Conservation (phyloP, 2,329 filamentous ascomycete genomes). For the Arthrobotrys sphaeroides region DNA sequence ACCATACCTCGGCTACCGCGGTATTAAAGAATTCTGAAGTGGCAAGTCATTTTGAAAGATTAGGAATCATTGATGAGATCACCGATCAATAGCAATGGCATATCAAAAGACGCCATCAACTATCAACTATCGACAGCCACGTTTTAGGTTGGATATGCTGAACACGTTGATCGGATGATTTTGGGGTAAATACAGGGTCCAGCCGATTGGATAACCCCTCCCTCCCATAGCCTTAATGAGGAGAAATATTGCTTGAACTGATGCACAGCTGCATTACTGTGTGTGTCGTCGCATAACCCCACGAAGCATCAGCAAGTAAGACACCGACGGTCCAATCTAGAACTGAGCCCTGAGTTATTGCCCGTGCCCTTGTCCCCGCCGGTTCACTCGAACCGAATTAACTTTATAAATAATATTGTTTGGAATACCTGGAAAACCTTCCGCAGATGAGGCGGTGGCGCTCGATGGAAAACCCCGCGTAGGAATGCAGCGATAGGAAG, state of each 20-base stretch:
- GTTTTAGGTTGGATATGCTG: constrained; percentile 23
- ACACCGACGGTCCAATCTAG: constrained; percentile 13
- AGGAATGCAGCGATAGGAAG: constrained; percentile 5
- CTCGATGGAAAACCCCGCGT: constrained; percentile 9
- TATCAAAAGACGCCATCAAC: constrained; percentile 45
- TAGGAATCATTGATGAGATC: constrained; percentile 3
- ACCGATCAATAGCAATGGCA: constrained; percentile 18
- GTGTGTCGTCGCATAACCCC: constrained; percentile 25
- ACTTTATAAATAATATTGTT: constrained; percentile 16
- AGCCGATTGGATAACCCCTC: constrained; percentile 19
- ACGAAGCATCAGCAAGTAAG: constrained; percentile 16
- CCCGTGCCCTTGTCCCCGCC: neutral
- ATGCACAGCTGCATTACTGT: constrained; percentile 24
- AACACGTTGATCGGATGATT: constrained; percentile 51
- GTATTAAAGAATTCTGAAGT: neutral
- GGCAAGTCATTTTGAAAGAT: neutral
- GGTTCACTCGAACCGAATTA: constrained; percentile 4
- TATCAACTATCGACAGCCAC: constrained; percentile 46
- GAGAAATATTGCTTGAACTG: constrained; percentile 29
- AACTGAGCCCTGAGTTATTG: neutral
- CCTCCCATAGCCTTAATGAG: constrained; percentile 18
- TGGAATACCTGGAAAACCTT: constrained; percentile 14
- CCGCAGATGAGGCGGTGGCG: constrained; percentile 23
- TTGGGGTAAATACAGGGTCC: constrained; percentile 10
- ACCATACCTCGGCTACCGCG: constrained; percentile 6